Evolutionary conservation across 345 rosid species (phyloP), one percentile per base, ranked within the genome.

Genomic region (Lepidium aucheri): DNA sequence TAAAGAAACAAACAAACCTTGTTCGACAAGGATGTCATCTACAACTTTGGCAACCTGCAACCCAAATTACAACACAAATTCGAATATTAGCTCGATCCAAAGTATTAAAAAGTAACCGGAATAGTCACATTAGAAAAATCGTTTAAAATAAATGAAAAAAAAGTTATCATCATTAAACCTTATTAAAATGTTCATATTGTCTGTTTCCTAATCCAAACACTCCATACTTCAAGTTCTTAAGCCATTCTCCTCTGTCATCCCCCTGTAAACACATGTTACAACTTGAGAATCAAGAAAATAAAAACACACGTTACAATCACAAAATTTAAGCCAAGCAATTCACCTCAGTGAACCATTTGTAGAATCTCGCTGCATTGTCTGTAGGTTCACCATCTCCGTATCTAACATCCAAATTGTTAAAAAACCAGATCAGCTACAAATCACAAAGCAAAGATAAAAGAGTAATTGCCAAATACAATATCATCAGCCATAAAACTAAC

Each of bases 361-460:
- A 89, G 82, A 95, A 95, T 82, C 96, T 89, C 3, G 99, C 99
- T 1, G 99, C 99, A 70, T 95, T 95, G 30, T 95, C 99, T 0
- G 99, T 95, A 10, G 99, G 99, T 73, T 95, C 99, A 44, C 99
- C 99, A 65, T 95, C 99, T 79, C 99, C 99, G 52, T 95, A 95
- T 67, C 99, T 95, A 28, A 65, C 67, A 75, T 7, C 20, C 47
- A 67, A 1, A 55, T 50, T 1, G 16, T n/a, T 0, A 26, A 33
- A 63, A 59, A 70, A 60, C 53, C 26, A 49, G 14, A 67, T 66
- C 65, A 33, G 41, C 8, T 41, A 65, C 54, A 50, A 34, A 14
- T 28, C 9, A 5, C 4, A 15, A 41, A 26, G 6, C 3, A 33
- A 11, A 7, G 10, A 14, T 0, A 0, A 13, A 40, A 28, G 6